Base-by-base conservation (phyloP, 306 rosid species). In the Amphicarpaea edgeworthii region DNA sequence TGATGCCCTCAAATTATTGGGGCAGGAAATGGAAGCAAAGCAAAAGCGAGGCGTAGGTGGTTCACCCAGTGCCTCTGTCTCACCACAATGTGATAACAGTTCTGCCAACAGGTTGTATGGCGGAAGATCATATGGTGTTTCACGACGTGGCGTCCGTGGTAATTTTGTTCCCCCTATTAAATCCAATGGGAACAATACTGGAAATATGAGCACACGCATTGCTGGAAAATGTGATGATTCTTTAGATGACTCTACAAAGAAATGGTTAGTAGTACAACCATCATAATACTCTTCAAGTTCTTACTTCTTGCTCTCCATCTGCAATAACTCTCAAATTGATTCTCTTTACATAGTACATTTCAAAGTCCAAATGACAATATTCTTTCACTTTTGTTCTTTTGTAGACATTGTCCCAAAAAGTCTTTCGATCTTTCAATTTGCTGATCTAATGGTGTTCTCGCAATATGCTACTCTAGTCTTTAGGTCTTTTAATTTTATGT, bases 111-210 rank as follows among this genome's bases (percentile, higher is more conserved):
- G 90, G 88, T 83, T 78, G 28, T 89, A 82, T 78, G 86, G 88
- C 60, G 85, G 86, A 81, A 85, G 90, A 84, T 87, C 99, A 51
- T 90, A 95, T 82, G 91, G 97, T 47, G 73, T 82, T 86, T 80
- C 93, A 51, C 97, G 93, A 47, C 92, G 96, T 46, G 92, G 95
- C 26, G 51, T 81, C 79, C 97, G 91, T 43, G 93, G 97, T 76
- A 87, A 86, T 89, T 95, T 92, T 88, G 87, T 95, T 42, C 99
- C 99, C 58, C 99, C 99, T 12, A 79, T 95, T 63, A 92, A 82
- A 86, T 89, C 92, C 60, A 92, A 77, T 67, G 96, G 95, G 71
- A 82, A 83, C 20, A 78, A 71, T 72, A 73, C 75, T 41, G 97
- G 92, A 77, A 89, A 89, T 86, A 24, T 70, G 71, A 86, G 90